Evolutionary conservation across 495 filamentous ascomycete species (phyloP).

Genomic region (Talaromyces thailandensis): DNA sequence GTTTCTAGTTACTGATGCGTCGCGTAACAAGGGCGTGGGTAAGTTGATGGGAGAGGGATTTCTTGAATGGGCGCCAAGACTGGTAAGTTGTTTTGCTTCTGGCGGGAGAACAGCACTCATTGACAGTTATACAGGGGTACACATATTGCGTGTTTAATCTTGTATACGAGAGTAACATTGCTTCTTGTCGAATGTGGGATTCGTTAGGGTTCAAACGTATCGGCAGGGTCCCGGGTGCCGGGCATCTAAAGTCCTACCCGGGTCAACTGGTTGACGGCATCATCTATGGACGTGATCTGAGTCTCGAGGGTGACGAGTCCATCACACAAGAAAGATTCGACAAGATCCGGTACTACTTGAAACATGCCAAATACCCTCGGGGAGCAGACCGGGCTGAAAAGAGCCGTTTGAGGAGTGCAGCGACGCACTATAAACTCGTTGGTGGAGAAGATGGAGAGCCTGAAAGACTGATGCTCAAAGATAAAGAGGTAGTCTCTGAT

Average conservation of each 20-base stretch:
- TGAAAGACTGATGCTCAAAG: slow-evolving; percentile 89
- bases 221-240: slow-evolving; percentile 80
- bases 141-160: slow-evolving; percentile 97
- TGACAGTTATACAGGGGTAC: slow-evolving; percentile 52
- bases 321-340: slow-evolving; percentile 96
- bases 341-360: slow-evolving; percentile 96
- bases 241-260: slow-evolving; percentile 73
- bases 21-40: slow-evolving; percentile 84
- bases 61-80: slow-evolving; percentile 85
- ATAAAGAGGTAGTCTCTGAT: slow-evolving; percentile 93
- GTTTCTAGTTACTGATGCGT: slow-evolving; percentile 84
- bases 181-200: slow-evolving; percentile 94
- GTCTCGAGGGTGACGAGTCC: slow-evolving; percentile 69
- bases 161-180: slow-evolving; percentile 95
- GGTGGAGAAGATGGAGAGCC: slow-evolving; percentile 37
- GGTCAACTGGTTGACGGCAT: slow-evolving; percentile 85
- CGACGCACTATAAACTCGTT: slow-evolving; percentile 86
- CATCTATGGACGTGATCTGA: slow-evolving; percentile 88
- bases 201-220: slow-evolving; percentile 97
- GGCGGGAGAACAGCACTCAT: neutral
- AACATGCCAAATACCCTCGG: slow-evolving; percentile 85
- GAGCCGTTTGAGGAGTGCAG: slow-evolving; percentile 82
- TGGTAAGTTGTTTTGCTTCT: slow-evolving; percentile 41
- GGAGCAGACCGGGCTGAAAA: slow-evolving; percentile 95
- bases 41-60: slow-evolving; percentile 90